Percentiles rank a stretch among this genome's conserved stretches.
These are phyloP conservation scores for Rubus idaeus DNA, from an alignment of 306 rosid species.

Conservation along the genomic window DNA sequence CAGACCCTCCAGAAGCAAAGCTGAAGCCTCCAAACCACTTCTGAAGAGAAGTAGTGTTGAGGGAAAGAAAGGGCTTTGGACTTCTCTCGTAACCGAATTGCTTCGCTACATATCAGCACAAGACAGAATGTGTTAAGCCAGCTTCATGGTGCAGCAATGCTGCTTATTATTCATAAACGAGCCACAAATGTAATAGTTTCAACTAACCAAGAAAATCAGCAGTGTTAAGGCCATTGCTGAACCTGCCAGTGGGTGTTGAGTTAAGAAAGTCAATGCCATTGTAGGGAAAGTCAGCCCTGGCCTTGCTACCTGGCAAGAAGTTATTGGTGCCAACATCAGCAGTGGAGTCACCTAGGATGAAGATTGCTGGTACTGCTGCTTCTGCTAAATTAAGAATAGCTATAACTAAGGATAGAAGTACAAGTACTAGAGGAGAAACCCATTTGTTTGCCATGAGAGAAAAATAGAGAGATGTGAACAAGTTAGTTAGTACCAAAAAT, in stretches of 20 bases:
- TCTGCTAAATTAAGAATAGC: conserved; percentile 10
- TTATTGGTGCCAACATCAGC: conserved; percentile 40
- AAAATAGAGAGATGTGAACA: background rate
- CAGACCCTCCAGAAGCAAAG: conserved; percentile 39
- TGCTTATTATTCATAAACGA: background rate
- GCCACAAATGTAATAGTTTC: background rate
- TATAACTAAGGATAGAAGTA: background rate
- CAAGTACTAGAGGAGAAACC: background rate
- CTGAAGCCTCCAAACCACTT: conserved; percentile 16
- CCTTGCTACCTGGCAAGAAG: conserved; percentile 30
- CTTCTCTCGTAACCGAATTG: conserved; percentile 23
- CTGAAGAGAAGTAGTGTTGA: conserved; percentile 2
- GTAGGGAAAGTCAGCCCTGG: conserved; percentile 33
- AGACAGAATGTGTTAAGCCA: background rate
- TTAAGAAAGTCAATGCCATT: conserved; percentile 30
- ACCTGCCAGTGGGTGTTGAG: conserved; percentile 34
- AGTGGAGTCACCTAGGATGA: conserved; percentile 33
- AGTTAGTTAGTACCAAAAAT: background rate
- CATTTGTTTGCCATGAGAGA: conserved; percentile 13
- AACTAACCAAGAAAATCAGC: conserved; percentile 37
- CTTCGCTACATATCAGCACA: conserved; percentile 17
- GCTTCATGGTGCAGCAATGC: background rate
- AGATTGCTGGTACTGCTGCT: conserved; percentile 17
- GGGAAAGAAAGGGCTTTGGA: conserved; percentile 28
- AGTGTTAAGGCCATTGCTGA: conserved; percentile 32